Evolutionary conservation across 2,329 filamentous ascomycete genomes (phyloP).

Genomic region (Cryphonectria parasitica): DNA sequence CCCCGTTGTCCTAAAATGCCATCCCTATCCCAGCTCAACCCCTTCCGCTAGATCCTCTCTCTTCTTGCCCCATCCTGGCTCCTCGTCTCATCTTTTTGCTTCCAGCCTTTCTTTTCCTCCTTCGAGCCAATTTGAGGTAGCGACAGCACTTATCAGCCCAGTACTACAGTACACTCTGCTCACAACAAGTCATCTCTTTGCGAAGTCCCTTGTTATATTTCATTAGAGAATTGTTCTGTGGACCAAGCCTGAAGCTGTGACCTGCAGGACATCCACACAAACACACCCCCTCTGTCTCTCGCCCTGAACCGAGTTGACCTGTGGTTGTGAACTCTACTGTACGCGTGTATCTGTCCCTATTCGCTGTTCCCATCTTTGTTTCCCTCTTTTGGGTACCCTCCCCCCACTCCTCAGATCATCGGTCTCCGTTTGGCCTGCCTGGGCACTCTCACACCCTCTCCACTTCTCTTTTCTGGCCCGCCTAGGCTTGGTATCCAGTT

Average conservation of each 20-base stretch:
- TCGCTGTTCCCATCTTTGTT: conserved; percentile 12
- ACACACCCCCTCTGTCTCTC: too few relatives aligned
- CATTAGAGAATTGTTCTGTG: not conserved
- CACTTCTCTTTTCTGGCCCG: conserved; percentile 4
- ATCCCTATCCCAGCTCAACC: not conserved
- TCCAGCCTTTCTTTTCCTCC: not conserved
- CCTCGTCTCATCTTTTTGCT: not conserved
- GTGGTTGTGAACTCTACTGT: not conserved
- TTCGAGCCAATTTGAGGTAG: not conserved
- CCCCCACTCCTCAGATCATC: not conserved
- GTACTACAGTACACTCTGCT: not conserved
- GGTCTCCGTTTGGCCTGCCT: not conserved
- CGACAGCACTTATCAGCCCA: not conserved
- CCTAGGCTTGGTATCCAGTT: conserved; percentile 6
- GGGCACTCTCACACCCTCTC: not conserved
- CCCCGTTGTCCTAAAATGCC: conserved; percentile 2
- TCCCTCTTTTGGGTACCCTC: conserved; percentile 11
- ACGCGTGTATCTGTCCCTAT: not conserved
- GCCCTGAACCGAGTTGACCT: not conserved
- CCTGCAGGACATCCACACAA: not conserved
- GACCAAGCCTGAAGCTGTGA: not conserved
- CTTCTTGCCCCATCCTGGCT: conserved; percentile 3
- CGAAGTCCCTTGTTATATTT: too few relatives aligned
- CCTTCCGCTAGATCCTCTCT: conserved; percentile 4
- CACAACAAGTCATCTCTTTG: too few relatives aligned